phyloP scores from a whole-genome alignment of 805 yeast species.

The Tetrapisispora nanseiensis region DNA sequence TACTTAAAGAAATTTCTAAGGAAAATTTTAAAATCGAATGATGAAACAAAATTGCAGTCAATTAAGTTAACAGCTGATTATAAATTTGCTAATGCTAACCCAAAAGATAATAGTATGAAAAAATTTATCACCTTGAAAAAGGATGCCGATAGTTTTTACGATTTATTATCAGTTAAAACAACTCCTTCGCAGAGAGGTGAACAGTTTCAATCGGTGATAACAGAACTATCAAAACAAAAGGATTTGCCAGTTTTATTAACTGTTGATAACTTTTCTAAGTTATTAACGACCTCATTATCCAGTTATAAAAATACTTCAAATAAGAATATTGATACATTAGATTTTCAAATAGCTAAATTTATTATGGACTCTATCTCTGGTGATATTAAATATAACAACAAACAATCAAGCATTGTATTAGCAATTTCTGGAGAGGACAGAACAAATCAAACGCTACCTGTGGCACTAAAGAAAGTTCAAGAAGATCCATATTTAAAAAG shows the following conservation, averaged over 20 bases:
- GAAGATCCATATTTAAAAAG: slow-evolving; percentile 48
- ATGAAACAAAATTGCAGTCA: slow-evolving; percentile 28
- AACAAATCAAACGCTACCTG: slow-evolving; percentile 46
- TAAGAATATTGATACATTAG: slow-evolving; percentile 45
- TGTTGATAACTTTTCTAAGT: slow-evolving; percentile 63
- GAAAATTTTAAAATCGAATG: slow-evolving; percentile 41
- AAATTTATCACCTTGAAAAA: slow-evolving; percentile 22
- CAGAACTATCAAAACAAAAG: slow-evolving; percentile 45
- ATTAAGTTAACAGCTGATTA: slow-evolving; percentile 30
- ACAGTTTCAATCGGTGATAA: slow-evolving; percentile 44
- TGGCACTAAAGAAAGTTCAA: slow-evolving; percentile 43
- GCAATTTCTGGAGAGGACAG: slow-evolving; percentile 51
- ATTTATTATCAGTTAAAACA: slow-evolving; percentile 32
- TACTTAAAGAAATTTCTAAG: slow-evolving; percentile 49
- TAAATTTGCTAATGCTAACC: slow-evolving; percentile 26
- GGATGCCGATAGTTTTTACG: slow-evolving; percentile 32
- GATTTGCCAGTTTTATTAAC: slow-evolving; percentile 53
- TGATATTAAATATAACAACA: slow-evolving; percentile 33
- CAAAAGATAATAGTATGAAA: slow-evolving; percentile 24
- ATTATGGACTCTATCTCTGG: slow-evolving; percentile 50
- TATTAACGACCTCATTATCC: slow-evolving; percentile 46
- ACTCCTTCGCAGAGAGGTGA: slow-evolving; percentile 32
- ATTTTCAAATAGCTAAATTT: slow-evolving; percentile 54
- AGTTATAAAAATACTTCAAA: slow-evolving; percentile 51
- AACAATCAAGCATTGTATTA: slow-evolving; percentile 54